phyloP scores from a whole-genome alignment of 2,329 filamentous ascomycete genomes.

The Hypoxylon sp. region DNA sequence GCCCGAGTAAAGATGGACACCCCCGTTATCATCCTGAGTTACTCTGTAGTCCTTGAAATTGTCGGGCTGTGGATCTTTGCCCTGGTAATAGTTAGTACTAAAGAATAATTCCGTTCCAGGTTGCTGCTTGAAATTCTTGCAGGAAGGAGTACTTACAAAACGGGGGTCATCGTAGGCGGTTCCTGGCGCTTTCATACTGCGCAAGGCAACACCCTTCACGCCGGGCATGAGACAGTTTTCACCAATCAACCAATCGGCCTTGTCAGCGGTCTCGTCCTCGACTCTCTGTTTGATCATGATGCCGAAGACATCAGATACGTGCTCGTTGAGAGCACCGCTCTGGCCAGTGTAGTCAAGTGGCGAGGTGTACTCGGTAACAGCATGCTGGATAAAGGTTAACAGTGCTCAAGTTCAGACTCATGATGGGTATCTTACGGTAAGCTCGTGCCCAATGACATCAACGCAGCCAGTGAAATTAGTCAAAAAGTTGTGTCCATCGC shows the following conservation, averaged over 20 bases:
- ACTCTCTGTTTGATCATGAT: conserved; percentile 70
- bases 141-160: conserved; percentile 53
- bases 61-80: conserved; percentile 67
- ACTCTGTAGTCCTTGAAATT: conserved; percentile 62
- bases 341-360: conserved; percentile 67
- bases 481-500: conserved; percentile 68
- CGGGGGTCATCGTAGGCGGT: conserved; percentile 68
- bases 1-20: conserved; percentile 70
- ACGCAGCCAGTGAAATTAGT: conserved; percentile 67
- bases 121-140: conserved; percentile 41
- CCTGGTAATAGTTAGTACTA: conserved; percentile 51
- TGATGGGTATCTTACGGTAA: conserved; percentile 57
- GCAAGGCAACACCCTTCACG: conserved; percentile 66
- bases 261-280: conserved; percentile 61
- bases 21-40: conserved; percentile 64
- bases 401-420: not conserved
- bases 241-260: conserved; percentile 70
- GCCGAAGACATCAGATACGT: conserved; percentile 70
- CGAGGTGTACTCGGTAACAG: conserved; percentile 66
- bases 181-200: conserved; percentile 69
- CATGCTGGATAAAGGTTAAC: conserved; percentile 57
- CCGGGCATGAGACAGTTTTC: conserved; percentile 67
- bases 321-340: conserved; percentile 70
- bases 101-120: no score
- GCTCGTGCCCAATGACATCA: conserved; percentile 71